Percentiles rank a stretch among this genome's conserved stretches.
These are phyloP conservation scores for Conoideocrella luteorostrata DNA, from an alignment of 2,329 filamentous ascomycete genomes.

Conservation along the genomic window DNA sequence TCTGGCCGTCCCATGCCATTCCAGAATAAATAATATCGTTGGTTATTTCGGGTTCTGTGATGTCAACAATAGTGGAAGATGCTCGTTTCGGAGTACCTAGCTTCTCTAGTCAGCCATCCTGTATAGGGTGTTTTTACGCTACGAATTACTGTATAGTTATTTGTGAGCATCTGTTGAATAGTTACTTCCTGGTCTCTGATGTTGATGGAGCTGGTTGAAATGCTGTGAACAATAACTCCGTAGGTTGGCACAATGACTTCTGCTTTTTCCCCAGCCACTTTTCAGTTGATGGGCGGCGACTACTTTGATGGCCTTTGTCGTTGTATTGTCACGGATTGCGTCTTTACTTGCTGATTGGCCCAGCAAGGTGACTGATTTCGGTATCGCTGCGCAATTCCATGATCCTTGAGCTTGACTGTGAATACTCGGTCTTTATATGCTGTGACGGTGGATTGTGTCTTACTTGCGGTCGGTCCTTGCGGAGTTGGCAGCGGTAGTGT, in stretches of 20 bases:
- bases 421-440: slow-evolving; percentile 17
- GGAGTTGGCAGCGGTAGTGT: slow-evolving; percentile 8
- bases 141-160: slow-evolving; percentile 20
- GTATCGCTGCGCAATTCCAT: slow-evolving; percentile 13
- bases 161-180: slow-evolving; percentile 19
- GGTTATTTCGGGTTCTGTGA: slow-evolving; percentile 1
- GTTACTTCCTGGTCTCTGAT: slow-evolving; percentile 16
- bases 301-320: slow-evolving; percentile 16
- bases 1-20: slow-evolving; percentile 16
- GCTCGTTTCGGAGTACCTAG: slow-evolving; percentile 14
- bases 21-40: slow-evolving; percentile 15
- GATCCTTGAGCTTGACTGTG: slow-evolving; percentile 17
- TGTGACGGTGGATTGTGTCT: slow-evolving; percentile 14
- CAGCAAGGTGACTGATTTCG: slow-evolving; percentile 9
- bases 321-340: slow-evolving; percentile 13
- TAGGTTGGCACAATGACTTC: slow-evolving; percentile 3
- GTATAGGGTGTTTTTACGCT: slow-evolving; percentile 18
- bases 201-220: slow-evolving; percentile 20
- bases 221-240: slow-evolving; percentile 19
- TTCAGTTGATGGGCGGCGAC: slow-evolving; percentile 17
- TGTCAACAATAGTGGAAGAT: slow-evolving; percentile 18
- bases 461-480: slow-evolving; percentile 3
- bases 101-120: slow-evolving; percentile 19
- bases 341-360: slow-evolving; percentile 15
- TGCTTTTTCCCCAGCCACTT: slow-evolving; percentile 11